A percentile compares a stretch with the other conserved stretches of the same genome.
These are phyloP conservation scores for Metarhizium brunneum DNA, from an alignment of 2,329 filamentous ascomycete species.

Conservation along the genomic window DNA sequence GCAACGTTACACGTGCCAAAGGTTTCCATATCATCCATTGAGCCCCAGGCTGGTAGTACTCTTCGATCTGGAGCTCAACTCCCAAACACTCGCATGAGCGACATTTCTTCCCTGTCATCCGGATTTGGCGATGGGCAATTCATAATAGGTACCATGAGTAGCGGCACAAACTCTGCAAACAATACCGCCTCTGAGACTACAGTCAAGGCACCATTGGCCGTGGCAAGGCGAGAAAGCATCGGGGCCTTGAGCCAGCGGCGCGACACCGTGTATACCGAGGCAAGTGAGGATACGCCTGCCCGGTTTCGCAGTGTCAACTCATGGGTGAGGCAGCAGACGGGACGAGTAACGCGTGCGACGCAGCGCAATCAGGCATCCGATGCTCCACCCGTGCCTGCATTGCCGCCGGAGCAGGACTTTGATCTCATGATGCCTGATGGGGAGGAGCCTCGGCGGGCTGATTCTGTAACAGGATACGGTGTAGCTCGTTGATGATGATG, in stretches of 20 bases:
- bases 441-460: slow-evolving; percentile 35
- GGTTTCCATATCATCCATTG: slow-evolving; percentile 4
- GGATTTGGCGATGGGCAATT: slow-evolving; percentile 56
- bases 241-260: slow-evolving; percentile 15
- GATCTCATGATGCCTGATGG: slow-evolving; percentile 42
- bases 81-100: slow-evolving; percentile 31
- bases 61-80: slow-evolving; percentile 10
- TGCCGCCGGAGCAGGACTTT: slow-evolving; percentile 37
- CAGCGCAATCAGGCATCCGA: slow-evolving; percentile 21
- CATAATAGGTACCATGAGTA: slow-evolving; percentile 23
- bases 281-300: slow-evolving; percentile 43
- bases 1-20: slow-evolving; percentile 1
- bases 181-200: slow-evolving; percentile 9
- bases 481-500: neutral
- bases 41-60: slow-evolving; percentile 8
- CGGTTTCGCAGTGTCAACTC: slow-evolving; percentile 50
- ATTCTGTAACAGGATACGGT: slow-evolving; percentile 10
- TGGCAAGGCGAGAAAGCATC: slow-evolving; percentile 6
- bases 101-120: slow-evolving; percentile 52
- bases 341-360: slow-evolving; percentile 39
- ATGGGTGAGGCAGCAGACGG: slow-evolving; percentile 57
- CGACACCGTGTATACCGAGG: slow-evolving; percentile 43
- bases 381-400: slow-evolving; percentile 30
- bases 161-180: slow-evolving; percentile 16
- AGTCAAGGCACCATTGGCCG: slow-evolving; percentile 8